A percentile compares a stretch with the other conserved stretches of the same genome.
Evolutionary conservation across 225 moss, liverwort and hornwort species (phyloP).

Genomic region (Ulota crispa): DNA sequence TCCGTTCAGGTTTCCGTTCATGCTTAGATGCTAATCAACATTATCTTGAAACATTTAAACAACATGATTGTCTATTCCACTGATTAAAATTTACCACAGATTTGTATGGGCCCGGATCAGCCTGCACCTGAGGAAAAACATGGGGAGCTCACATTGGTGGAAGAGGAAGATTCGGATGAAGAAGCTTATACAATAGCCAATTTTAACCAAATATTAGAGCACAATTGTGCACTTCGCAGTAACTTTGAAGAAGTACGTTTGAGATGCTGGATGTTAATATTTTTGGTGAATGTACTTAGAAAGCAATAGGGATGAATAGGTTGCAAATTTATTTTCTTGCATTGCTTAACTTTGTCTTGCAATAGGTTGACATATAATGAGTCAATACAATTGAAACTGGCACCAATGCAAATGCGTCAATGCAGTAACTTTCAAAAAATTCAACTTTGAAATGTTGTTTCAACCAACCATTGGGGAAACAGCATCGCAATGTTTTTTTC

Average conservation of each 20-base stretch:
- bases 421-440: not conserved
- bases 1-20: not conserved
- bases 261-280: not conserved
- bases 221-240: slow-evolving; percentile 60
- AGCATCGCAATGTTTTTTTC: not conserved
- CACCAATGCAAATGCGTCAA: not conserved
- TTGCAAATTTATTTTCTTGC: not conserved
- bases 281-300: not conserved
- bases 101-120: not conserved
- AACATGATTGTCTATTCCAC: not conserved
- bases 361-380: not conserved
- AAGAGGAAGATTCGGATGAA: slow-evolving; percentile 18
- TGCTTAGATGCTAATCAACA: not conserved
- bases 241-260: slow-evolving; percentile 71
- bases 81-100: not conserved
- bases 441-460: not conserved
- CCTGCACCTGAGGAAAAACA: not conserved
- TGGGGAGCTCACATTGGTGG: slow-evolving; percentile 10
- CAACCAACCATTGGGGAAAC: not conserved
- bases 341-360: not conserved
- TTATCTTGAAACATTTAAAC: not conserved
- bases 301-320: not conserved
- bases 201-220: slow-evolving; percentile 58
- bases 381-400: not conserved
- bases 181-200: slow-evolving; percentile 29